A percentile compares a stretch with the other conserved stretches of the same genome.
phyloP scores from a whole-genome alignment of 1,284 basidiomycete species.

The Amylostereum areolatum region DNA sequence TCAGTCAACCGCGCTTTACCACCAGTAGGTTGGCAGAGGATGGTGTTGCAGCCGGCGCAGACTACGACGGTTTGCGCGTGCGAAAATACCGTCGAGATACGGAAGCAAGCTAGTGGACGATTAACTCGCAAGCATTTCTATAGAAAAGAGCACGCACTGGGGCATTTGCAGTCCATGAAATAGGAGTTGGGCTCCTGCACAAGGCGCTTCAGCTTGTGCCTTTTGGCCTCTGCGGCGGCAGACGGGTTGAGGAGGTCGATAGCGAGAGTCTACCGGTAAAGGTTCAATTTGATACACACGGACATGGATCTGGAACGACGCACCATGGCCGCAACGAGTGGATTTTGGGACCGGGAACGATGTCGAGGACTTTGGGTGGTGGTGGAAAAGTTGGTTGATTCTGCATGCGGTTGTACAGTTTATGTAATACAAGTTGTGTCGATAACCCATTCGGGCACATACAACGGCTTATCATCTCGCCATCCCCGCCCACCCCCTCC shows the following conservation, averaged over 20 bases:
- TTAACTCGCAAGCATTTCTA: slow-evolving; percentile 20
- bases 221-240: slow-evolving; percentile 79
- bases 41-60: slow-evolving; percentile 90
- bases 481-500: too few relatives aligned
- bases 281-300: neutral
- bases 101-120: slow-evolving; percentile 72
- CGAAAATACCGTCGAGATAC: slow-evolving; percentile 93
- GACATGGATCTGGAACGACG: neutral
- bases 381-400: too few relatives aligned
- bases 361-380: slow-evolving; percentile 1
- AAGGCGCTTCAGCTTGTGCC: slow-evolving; percentile 99
- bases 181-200: slow-evolving; percentile 98
- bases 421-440: too few relatives aligned
- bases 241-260: slow-evolving; percentile 98
- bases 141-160: slow-evolving; percentile 51
- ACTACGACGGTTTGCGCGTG: slow-evolving; percentile 92
- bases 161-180: slow-evolving; percentile 99
- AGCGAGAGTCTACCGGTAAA: slow-evolving; percentile 80
- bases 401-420: too few relatives aligned
- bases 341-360: slow-evolving; percentile 1
- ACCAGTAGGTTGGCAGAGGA: slow-evolving; percentile 98
- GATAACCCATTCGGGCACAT: too few relatives aligned
- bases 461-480: too few relatives aligned
- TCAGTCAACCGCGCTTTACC: slow-evolving; percentile 98
- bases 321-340: slow-evolving; percentile 5